Base-by-base conservation (phyloP, 169 alveolate species). In the Plasmodium fragile region DNA sequence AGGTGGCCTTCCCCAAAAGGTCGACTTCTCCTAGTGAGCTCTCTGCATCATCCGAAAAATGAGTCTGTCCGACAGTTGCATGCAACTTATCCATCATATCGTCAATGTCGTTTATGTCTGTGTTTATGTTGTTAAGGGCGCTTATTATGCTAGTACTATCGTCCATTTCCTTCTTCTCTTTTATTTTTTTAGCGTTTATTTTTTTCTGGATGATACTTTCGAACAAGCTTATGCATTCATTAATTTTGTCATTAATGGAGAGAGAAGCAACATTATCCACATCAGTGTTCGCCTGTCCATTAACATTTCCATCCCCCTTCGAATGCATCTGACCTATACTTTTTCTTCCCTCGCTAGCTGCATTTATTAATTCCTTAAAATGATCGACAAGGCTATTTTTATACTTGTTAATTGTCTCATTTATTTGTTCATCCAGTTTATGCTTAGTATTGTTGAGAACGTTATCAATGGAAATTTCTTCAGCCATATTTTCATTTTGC, bases 361-460 rank as follows among this genome's bases (percentile, higher is more conserved):
- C 18, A 89, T 89, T 77, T 45, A 89, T 22, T 39, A 79, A 55
- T 1, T 78, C 82, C 70, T 89, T 89, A 59, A 89, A 78, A 72
- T 34, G 70, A 55, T 71, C 41, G 34, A 79, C n/a, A 78, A 89
- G n/a, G 32, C 18, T 55, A 59, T 59, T 89, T 89, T 89, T 89
- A 89, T 89, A 89, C 10, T n/a, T 79, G 71, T 78, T 79, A 39
- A 89, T 69, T 6, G 89, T 89, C 30, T 89, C 84, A 55, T 65
- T 89, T 78, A 89, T 78, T 89, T 78, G 81, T 34, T 89, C 94
- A 41, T 71, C 89, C 32, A 89, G 55, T 78, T 78, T 28, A 78
- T 70, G 52, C 81, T 45, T 39, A 49, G 52, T 22, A 10, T 89
- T 89, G 32, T 34, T 41, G 45, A 65, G 70, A 41, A 89, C n/a